Percentiles rank a stretch among this genome's conserved stretches.
Conservation (phyloP, 2,329 filamentous ascomycete species). For the Leptographium lundbergii region DNA sequence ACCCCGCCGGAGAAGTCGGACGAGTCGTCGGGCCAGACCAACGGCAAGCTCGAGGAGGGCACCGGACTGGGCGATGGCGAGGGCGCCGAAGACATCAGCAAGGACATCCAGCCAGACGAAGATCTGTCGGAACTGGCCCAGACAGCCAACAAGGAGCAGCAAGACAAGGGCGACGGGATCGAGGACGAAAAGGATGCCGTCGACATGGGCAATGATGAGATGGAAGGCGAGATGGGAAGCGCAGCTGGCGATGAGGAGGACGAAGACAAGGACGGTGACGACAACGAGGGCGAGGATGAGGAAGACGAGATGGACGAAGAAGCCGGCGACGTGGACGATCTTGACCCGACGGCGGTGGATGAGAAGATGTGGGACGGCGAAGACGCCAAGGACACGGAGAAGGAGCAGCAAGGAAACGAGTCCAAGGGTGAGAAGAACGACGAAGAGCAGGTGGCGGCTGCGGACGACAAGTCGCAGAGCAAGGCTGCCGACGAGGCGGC, state of each 20-base stretch:
- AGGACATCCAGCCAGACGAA: constrained; percentile 88
- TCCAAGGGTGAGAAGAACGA: constrained; percentile 57
- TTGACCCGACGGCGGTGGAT: constrained; percentile 81
- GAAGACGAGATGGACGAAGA: constrained; percentile 80
- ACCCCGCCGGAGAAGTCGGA: constrained; percentile 66
- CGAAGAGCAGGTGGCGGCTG: constrained; percentile 43
- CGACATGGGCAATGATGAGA: constrained; percentile 85
- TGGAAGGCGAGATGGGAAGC: constrained; percentile 71
- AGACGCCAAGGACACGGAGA: constrained; percentile 66
- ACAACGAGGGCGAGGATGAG: constrained; percentile 45
- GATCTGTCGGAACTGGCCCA: constrained; percentile 86
- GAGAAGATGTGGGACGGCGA: constrained; percentile 98
- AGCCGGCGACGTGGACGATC: constrained; percentile 77
- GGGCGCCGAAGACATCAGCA: constrained; percentile 94
- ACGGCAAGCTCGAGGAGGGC: constrained; percentile 75
- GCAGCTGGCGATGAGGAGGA: constrained; percentile 50
- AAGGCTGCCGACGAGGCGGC: constrained; percentile 49
- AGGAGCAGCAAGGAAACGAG: constrained; percentile 66
- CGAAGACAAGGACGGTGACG: constrained; percentile 43
- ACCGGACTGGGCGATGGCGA: constrained; percentile 92
- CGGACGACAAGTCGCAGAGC: constrained; percentile 49
- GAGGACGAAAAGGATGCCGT: constrained; percentile 75
- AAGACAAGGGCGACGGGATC: constrained; percentile 47
- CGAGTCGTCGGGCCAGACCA: constrained; percentile 25
- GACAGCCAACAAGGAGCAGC: constrained; percentile 58